phyloP scores from a whole-genome alignment of 1,284 basidiomycete genomes.

The Omphalotus olearius region DNA sequence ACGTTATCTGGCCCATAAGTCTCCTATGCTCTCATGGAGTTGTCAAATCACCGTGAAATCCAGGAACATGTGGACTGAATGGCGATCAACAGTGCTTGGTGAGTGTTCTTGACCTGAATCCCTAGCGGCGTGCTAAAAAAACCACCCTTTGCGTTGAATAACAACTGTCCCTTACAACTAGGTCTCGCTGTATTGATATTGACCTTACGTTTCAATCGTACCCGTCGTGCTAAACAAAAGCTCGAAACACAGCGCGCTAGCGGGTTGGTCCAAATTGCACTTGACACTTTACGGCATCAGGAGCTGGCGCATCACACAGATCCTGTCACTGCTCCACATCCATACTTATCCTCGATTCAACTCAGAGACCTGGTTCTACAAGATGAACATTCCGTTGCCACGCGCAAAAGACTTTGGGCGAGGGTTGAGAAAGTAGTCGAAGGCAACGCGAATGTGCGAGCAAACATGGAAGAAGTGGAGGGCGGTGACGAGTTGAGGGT shows the following conservation, averaged over 20 bases:
- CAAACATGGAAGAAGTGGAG: conserved; percentile 81
- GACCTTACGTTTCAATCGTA: conserved; percentile 31
- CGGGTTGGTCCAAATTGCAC: conserved; percentile 74
- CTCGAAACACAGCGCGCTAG: conserved; percentile 71
- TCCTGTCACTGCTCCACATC: conserved; percentile 71
- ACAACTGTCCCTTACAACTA: conserved; percentile 8
- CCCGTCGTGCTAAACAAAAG: conserved; percentile 45
- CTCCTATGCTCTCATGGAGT: conserved; percentile 64
- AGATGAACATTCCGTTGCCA: conserved; percentile 70
- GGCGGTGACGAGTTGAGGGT: conserved; percentile 87
- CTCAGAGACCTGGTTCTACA: conserved; percentile 88
- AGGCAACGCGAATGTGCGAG: conserved; percentile 90
- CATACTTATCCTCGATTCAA: conserved; percentile 86
- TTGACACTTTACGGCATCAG: conserved; percentile 82
- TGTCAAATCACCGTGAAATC: conserved; percentile 72
- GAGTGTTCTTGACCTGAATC: not conserved
- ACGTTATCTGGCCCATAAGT: conserved; percentile 76
- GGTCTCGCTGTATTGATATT: conserved; percentile 32
- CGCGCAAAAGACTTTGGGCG: conserved; percentile 77
- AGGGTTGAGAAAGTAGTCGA: conserved; percentile 88
- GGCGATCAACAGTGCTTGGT: conserved; percentile 70
- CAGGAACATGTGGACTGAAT: conserved; percentile 63
- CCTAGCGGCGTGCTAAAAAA: not conserved
- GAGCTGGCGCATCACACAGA: conserved; percentile 85
- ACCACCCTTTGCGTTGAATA: not conserved